phyloP scores from a whole-genome alignment of 2,329 filamentous ascomycete species.

The Helicocarpus griseus region DNA sequence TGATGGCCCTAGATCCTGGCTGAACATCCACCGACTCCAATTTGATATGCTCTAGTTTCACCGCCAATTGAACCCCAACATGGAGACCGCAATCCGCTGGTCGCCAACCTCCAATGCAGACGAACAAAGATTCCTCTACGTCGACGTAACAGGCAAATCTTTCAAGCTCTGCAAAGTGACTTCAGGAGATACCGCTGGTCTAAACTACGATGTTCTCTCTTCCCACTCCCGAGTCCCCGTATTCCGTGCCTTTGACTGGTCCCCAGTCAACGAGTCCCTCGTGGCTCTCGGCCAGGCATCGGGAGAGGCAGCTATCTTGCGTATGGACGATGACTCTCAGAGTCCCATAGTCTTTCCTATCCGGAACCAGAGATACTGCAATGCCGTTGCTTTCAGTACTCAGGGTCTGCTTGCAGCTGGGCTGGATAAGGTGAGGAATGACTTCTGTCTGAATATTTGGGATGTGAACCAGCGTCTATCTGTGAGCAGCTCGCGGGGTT shows the following conservation, averaged over 20 bases:
- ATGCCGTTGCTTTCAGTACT: constrained; percentile 52
- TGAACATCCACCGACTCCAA: neutral
- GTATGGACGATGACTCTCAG: constrained; percentile 42
- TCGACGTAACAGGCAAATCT: constrained; percentile 51
- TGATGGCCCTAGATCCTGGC: constrained; percentile 2
- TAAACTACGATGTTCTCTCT: constrained; percentile 46
- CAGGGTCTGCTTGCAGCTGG: constrained; percentile 51
- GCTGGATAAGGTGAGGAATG: constrained; percentile 53
- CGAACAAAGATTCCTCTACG: constrained; percentile 49
- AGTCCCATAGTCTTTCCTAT: constrained; percentile 45
- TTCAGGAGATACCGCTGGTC: constrained; percentile 23
- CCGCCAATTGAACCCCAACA: constrained; percentile 19
- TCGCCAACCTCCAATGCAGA: constrained; percentile 47
- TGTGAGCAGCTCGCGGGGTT: constrained; percentile 23
- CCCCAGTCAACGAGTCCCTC: constrained; percentile 46
- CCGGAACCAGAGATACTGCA: constrained; percentile 54
- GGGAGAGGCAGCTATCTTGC: constrained; percentile 51
- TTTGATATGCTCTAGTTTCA: neutral
- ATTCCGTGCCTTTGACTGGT: constrained; percentile 59
- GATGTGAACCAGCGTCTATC: constrained; percentile 44
- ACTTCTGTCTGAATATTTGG: constrained; percentile 57
- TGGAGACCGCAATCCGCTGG: constrained; percentile 56
- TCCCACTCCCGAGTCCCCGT: constrained; percentile 47
- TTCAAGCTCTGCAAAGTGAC: constrained; percentile 48
- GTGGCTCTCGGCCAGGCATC: constrained; percentile 53